Percentiles rank a stretch among this genome's conserved stretches.
Evolutionary conservation across 768 basidiomycete species (phyloP).

Genomic region (Dentipellis sp.): DNA sequence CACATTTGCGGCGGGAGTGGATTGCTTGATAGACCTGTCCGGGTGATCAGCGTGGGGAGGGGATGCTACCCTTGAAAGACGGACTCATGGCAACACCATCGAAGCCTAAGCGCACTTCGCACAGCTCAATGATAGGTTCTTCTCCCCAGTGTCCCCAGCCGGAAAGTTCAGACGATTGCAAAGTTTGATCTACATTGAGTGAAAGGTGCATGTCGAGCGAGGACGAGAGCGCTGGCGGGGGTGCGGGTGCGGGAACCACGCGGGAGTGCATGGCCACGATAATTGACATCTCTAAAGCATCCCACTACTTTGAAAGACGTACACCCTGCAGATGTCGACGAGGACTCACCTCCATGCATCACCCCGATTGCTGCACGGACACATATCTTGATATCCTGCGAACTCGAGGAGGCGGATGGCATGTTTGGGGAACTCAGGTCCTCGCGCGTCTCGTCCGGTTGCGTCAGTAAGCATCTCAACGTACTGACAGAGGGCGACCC

Average conservation of each 20-base stretch:
- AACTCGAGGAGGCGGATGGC: no score
- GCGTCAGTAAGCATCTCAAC: constrained; percentile 11
- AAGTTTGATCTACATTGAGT: constrained; percentile 2
- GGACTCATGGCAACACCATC: constrained; percentile 6
- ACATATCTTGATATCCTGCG: constrained; percentile 1
- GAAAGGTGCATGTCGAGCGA: constrained; percentile 5
- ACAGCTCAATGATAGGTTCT: constrained; percentile 8
- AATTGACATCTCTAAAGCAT: constrained; percentile 8
- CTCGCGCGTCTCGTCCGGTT: constrained; percentile 7
- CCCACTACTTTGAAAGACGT: no score
- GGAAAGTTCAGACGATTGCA: constrained; percentile 2
- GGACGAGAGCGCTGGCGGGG: constrained; percentile 1
- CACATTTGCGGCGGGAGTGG: constrained; percentile 10
- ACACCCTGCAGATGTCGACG: not conserved
- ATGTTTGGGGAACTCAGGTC: not conserved
- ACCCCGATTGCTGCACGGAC: constrained; percentile 12
- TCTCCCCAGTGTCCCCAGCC: constrained; percentile 15
- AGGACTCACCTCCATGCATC: constrained; percentile 9
- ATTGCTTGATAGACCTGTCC: constrained; percentile 4
- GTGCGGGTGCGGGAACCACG: not conserved
- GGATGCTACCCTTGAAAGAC: not conserved
- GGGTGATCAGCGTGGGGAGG: not conserved
- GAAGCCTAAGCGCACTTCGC: constrained; percentile 11
- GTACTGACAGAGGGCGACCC: constrained; percentile 1
- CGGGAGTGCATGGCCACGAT: constrained; percentile 13